A percentile compares a stretch with the other conserved stretches of the same genome.
phyloP scores from a whole-genome alignment of 306 rosid species.

The Glycyrrhiza uralensis region DNA sequence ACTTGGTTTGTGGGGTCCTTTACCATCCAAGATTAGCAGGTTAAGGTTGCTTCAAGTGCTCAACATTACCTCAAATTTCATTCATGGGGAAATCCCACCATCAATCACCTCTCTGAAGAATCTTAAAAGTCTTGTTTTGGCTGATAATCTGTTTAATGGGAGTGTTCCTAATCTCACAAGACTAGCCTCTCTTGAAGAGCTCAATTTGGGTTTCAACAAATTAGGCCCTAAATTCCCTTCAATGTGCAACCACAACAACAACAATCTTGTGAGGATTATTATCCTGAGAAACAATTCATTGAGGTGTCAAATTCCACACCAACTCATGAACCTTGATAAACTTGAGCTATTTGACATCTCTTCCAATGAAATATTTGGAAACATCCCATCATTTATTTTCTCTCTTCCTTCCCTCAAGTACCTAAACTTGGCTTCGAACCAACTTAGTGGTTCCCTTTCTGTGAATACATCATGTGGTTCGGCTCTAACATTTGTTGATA shows the following conservation, averaged over 20 bases:
- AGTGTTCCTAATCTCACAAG: slow-evolving; percentile 58
- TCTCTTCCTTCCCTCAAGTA: slow-evolving; percentile 62
- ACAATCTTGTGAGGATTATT: slow-evolving; percentile 42
- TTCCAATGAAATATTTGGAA: slow-evolving; percentile 56
- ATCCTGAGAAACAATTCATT: slow-evolving; percentile 62
- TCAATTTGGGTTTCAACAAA: slow-evolving; percentile 53
- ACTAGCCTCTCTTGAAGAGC: slow-evolving; percentile 49
- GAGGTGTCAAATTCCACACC: slow-evolving; percentile 50
- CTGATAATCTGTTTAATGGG: slow-evolving; percentile 67
- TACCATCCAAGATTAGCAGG: slow-evolving; percentile 63
- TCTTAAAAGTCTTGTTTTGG: slow-evolving; percentile 57
- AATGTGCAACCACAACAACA: too few species aligned
- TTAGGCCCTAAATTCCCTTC: slow-evolving; percentile 69
- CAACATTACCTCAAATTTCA: slow-evolving; percentile 68
- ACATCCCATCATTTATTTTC: slow-evolving; percentile 57
- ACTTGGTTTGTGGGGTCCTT: slow-evolving; percentile 84
- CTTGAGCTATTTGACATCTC: slow-evolving; percentile 64
- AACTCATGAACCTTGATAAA: slow-evolving; percentile 30
- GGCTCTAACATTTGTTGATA: slow-evolving; percentile 53
- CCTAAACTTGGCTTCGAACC: slow-evolving; percentile 65
- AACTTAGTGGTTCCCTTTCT: slow-evolving; percentile 58
- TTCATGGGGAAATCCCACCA: slow-evolving; percentile 57
- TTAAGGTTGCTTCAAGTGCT: slow-evolving; percentile 55
- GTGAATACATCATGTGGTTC: slow-evolving; percentile 43
- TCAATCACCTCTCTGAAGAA: slow-evolving; percentile 44